Evolutionary conservation across 352 stramenopile genomes (phyloP).

Genomic region (Phytophthora cactorum): DNA sequence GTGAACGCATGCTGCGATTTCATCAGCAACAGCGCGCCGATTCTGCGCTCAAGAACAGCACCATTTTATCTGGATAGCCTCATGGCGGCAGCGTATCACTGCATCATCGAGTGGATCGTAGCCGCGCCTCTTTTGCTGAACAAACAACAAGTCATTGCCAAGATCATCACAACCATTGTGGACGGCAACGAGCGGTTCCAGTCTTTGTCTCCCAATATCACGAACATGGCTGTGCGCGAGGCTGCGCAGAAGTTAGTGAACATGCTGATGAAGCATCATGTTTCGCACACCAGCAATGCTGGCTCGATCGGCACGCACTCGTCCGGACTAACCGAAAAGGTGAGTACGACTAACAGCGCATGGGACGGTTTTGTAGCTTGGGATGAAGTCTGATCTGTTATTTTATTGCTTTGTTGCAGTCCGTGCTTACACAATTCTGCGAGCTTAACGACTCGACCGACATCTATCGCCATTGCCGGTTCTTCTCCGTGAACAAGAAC

Average conservation of each 20-base stretch:
- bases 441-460: constrained; percentile 47
- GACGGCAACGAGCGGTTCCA: constrained; percentile 78
- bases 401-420: constrained; percentile 34
- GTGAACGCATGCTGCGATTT: constrained; percentile 89
- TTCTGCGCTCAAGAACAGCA: constrained; percentile 73
- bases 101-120: constrained; percentile 88
- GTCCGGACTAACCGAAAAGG: constrained; percentile 67
- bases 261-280: constrained; percentile 90
- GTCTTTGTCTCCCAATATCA: constrained; percentile 59
- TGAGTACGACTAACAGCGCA: constrained; percentile 17
- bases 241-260: constrained; percentile 83
- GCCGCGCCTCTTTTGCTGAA: constrained; percentile 72
- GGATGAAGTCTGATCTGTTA: constrained; percentile 10
- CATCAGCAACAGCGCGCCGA: constrained; percentile 76
- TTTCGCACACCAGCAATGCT: constrained; percentile 59
- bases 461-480: constrained; percentile 66
- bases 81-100: constrained; percentile 80
- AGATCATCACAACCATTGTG: constrained; percentile 85
- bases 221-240: constrained; percentile 63
- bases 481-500: constrained; percentile 85
- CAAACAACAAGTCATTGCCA: constrained; percentile 77
- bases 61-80: constrained; percentile 87
- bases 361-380: neutral
- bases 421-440: constrained; percentile 63
- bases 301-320: constrained; percentile 49